Evolutionary conservation across 73 alveolate species (phyloP), one percentile per base, ranked within the genome.

Genomic region (Paramecium tetraurelia): DNA sequence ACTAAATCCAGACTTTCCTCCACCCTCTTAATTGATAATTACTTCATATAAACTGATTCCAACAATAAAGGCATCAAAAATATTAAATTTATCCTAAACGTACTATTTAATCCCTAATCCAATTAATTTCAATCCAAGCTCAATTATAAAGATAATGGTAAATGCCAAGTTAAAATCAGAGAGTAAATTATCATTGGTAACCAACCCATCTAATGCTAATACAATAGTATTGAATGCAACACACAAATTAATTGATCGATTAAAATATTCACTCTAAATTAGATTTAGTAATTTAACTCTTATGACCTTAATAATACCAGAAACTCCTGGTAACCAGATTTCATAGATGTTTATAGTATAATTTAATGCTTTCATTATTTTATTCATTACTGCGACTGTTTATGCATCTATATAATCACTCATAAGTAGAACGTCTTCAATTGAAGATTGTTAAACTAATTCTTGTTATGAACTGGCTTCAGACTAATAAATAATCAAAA

Each of bases 51-150:
- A 63, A 50, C 96, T 85, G 53, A 96, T 40, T n/a, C 89, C 92
- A 27, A 96, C 99, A 7, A 96, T 94, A 16, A 93, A 38, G 2
- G 96, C 96, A 94, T 97, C 99, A 92, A 97, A 92, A 84, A 92
- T 85, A 68, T 97, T 97, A 98, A 97, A 96, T 40, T 80, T 92
- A 90, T 97, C 99, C 22, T 86, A n/a, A 12, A 93, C 63, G 85
- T 93, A 97, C 20, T 71, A 40, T 27, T 92, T 85, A 20, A 95
- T 59, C 1, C 99, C 99, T n/a, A 95, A 68, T 2, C 98, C 97
- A 4, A 94, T n/a, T 24, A 97, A 72, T 69, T 95, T 96, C 5
- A 96, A 71, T 20, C 92, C 93, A 95, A 96, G 89, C 68, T 97
- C 99, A 69, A 92, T 53, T 1, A 86, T 90, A 89, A 97, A 97